Base-by-base conservation (phyloP, 2,329 filamentous ascomycete species). In the Venturia effusa region DNA sequence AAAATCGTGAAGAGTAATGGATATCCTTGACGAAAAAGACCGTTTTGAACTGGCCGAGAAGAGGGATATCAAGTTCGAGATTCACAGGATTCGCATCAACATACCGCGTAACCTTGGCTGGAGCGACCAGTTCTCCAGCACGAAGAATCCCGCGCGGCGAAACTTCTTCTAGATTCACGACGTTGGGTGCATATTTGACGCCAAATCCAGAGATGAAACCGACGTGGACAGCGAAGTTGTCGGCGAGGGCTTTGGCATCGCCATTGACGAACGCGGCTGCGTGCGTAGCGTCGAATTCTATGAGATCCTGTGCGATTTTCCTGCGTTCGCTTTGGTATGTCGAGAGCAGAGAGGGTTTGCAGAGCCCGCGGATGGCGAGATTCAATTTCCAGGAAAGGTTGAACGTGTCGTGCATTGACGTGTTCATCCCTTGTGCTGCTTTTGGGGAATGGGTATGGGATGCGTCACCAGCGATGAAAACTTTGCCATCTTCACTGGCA, bases 61-160 rank as follows among this genome's bases (percentile, higher is more conserved):
- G 83, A 1, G 89, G 89, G 55, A 92, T 89, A 70, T 92, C 89
- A 6, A 90, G 83, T 71, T 92, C 87, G 34, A 92, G 77, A 68
- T 92, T 86, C 55, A 92, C 84, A 0, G 88, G 88, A 69, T 92
- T 92, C 3, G 88, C 86, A 73, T 92, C 89, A 61, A 91, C 83
- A 71, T 88, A 92, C 34, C 89, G 82, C 0, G 87, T 88, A n/a
- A 87, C 88, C 73, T 84, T 88, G 51, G 86, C 86, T 1, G 88
- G 88, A 3, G 85, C 82, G 32, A 89, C 77, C 27, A 84, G 70
- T 63, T 70, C 76, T 8, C 76, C 76, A 6, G 76, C 74, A 32
- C 70, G 74, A 0, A 82, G 69, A 64, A 66, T 59, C 51, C 76
- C 73, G n/a, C 30, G 48, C 6, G 43, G 30, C 6, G 30, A 30